A percentile compares a stretch with the other conserved stretches of the same genome.
Conservation (phyloP, 1,139 yeast genomes). For the Blastobotrys malaysiensis region DNA sequence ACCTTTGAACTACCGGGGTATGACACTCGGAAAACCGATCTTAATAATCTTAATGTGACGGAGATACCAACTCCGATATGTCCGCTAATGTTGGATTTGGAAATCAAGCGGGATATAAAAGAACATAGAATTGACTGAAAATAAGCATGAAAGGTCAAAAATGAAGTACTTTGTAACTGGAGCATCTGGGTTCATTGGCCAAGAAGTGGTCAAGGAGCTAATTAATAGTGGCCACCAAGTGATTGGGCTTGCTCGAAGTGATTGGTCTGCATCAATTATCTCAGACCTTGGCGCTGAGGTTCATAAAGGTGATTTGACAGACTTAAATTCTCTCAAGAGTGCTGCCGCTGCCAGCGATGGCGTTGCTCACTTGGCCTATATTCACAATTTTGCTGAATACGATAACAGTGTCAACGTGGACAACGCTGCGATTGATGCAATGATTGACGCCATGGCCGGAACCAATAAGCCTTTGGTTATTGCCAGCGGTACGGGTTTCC, state of each 20-base stretch:
- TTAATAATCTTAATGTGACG: too few species aligned
- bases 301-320: slow-evolving; percentile 27
- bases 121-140: too few species aligned
- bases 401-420: slow-evolving; percentile 21
- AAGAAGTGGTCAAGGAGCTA: slow-evolving; percentile 9
- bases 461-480: slow-evolving; percentile 19
- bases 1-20: too few species aligned
- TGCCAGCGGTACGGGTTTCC: neutral
- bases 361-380: slow-evolving; percentile 34
- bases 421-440: slow-evolving; percentile 22
- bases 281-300: slow-evolving; percentile 1
- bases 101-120: too few species aligned
- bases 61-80: too few species aligned
- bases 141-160: neutral
- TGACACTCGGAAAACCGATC: too few species aligned
- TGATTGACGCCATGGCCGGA: slow-evolving; percentile 27
- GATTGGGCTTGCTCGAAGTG: slow-evolving; percentile 14
- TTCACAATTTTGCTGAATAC: slow-evolving; percentile 26
- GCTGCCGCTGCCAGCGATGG: slow-evolving; percentile 33
- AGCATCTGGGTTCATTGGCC: slow-evolving; percentile 18
- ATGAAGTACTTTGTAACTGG: slow-evolving; percentile 16
- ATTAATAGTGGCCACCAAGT: slow-evolving; percentile 14
- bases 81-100: too few species aligned
- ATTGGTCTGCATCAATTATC: neutral
- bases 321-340: slow-evolving; percentile 26